Conservation (phyloP, 148 eudicot genomes). For the Diospyros lotus region DNA sequence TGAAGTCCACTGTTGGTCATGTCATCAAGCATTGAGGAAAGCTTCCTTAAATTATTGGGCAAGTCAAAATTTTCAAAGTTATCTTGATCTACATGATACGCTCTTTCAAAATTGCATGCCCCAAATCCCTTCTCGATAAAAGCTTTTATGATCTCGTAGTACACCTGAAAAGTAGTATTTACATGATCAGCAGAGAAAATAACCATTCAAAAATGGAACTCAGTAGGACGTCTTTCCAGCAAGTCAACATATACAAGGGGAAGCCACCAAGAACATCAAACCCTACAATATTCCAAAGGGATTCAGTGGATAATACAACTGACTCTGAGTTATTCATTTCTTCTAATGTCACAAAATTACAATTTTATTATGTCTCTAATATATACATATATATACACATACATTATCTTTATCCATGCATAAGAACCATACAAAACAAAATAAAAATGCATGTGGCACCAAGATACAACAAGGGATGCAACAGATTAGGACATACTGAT, state of each 20-base stretch:
- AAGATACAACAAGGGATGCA: too few relatives aligned
- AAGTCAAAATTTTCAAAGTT: constrained; percentile 16
- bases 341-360: too few relatives aligned
- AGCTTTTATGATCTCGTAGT: constrained; percentile 46
- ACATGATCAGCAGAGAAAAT: constrained; percentile 7
- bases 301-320: too few relatives aligned
- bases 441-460: too few relatives aligned
- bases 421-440: too few relatives aligned
- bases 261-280: not conserved
- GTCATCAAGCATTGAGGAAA: constrained; percentile 46
- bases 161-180: constrained; percentile 35
- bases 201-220: not conserved
- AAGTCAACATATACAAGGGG: not conserved
- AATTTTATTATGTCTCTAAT: too few relatives aligned
- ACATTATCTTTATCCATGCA: too few relatives aligned
- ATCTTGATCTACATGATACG: constrained; percentile 13
- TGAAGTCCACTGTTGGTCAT: constrained; percentile 61
- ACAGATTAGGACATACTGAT: too few relatives aligned
- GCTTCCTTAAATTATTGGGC: constrained; percentile 18
- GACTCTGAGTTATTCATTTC: too few relatives aligned
- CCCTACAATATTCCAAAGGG: too few relatives aligned
- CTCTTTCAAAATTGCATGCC: constrained; percentile 20
- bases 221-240: constrained; percentile 4
- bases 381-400: too few relatives aligned
- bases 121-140: constrained; percentile 47